Evolutionary conservation across 495 filamentous ascomycete species (phyloP), one percentile per base, ranked within the genome.

Genomic region (Astrocystis sublimbata): DNA sequence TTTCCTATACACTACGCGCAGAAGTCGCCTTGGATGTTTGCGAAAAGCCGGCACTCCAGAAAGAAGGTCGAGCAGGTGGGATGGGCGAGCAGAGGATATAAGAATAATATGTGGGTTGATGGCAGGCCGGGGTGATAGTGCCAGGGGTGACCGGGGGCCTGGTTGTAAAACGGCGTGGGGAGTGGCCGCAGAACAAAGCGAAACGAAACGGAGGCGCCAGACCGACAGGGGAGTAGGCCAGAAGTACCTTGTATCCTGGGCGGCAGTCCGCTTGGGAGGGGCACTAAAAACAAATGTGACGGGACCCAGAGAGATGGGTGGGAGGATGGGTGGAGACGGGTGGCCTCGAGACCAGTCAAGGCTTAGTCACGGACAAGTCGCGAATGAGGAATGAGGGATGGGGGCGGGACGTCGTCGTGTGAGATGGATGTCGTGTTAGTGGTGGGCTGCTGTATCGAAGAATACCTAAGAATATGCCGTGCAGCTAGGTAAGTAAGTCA

Each of bases 21-120:
- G 60, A 69, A 65, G 76, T 77, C 71, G 73, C 71, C 74, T 73
- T 73, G 67, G 61, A 67, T 67, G 33, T 40, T 63, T 73, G 61
- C 63, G 68, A 63, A 63, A 67, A 67, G 68, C 70, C 73, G 72
- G 70, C 71, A 76, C 71, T 70, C 67, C 67, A 52, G 43, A 30
- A 60, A 40, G 38, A 57, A 60, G 58, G 64, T 65, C 68, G 63
- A 65, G 65, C 66, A 49, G 59, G 52, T 60, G 66, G 65, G 60
- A 66, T n/a, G 64, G 57, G 55, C 66, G 67, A 59, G 38, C 40
- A 62, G 60, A 62, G 41, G 51, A 55, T 58, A 58, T 53, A 56
- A 51, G 47, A 63, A 33, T 53, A 52, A 59, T 53, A 45, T 43
- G 42, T 55, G 52, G 52, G 19, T 56, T 50, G 41, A 46, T 61